These are phyloP conservation scores for Eucalyptus decipiens DNA, from an alignment of 345 rosid species.

Conservation along the genomic window DNA sequence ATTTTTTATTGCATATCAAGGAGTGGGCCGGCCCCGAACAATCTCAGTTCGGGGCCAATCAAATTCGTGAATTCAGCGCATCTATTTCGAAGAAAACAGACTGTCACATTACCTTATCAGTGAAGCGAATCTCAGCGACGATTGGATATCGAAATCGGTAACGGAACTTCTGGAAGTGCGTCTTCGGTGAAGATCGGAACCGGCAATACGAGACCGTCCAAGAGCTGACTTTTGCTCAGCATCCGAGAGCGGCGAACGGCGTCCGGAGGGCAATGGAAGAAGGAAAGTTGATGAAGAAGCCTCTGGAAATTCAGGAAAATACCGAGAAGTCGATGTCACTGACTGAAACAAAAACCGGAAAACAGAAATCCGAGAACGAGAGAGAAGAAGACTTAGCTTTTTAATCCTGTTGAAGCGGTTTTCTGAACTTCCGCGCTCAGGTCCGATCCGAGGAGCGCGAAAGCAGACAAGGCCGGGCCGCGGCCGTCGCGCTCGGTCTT, in stretches of 20 bases:
- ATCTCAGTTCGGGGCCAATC: background rate
- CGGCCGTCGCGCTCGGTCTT: background rate
- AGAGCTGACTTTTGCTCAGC: background rate
- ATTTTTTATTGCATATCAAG: too few species aligned
- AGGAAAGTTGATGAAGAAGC: background rate
- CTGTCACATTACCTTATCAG: background rate
- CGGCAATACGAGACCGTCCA: background rate
- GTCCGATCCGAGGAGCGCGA: background rate
- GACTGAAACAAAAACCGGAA: background rate
- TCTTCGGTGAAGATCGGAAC: background rate
- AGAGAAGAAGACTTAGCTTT: background rate
- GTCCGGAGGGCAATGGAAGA: background rate
- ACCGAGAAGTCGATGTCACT: background rate
- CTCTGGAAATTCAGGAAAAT: background rate
- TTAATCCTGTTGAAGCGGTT: background rate
- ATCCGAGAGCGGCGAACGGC: background rate
- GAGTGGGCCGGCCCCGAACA: background rate
- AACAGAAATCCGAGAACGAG: background rate
- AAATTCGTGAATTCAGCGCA: background rate
- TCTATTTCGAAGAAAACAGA: background rate
- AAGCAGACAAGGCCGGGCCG: background rate
- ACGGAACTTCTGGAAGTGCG: background rate
- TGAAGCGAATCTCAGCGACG: background rate
- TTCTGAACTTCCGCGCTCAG: background rate
- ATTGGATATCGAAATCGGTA: background rate